A percentile compares a stretch with the other conserved stretches of the same genome.
phyloP scores from a whole-genome alignment of 345 rosid species.

The Syzygium oleosum region DNA sequence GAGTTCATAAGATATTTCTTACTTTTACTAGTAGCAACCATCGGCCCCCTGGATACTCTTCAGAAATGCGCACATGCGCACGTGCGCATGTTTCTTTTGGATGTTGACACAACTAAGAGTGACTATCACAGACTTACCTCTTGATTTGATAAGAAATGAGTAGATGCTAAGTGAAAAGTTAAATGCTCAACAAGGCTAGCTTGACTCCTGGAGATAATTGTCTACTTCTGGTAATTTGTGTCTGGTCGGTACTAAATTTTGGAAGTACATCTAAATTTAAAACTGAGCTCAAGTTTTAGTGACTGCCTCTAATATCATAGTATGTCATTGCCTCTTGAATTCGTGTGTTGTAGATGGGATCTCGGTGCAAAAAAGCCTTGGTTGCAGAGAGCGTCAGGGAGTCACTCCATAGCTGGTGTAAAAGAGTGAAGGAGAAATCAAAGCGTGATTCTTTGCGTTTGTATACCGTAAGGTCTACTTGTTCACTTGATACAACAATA shows the following conservation, averaged over 20 bases:
- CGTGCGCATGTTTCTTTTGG: neutral
- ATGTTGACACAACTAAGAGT: neutral
- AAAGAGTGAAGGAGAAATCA: constrained; percentile 67
- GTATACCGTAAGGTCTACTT: constrained; percentile 56
- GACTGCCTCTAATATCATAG: neutral
- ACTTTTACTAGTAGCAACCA: neutral
- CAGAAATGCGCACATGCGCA: neutral
- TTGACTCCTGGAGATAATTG: neutral
- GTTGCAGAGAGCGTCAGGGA: constrained; percentile 84
- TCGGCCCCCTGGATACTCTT: neutral
- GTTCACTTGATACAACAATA: constrained; percentile 62
- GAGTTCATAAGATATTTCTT: neutral
- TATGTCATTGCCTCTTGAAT: neutral
- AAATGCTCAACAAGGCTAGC: neutral
- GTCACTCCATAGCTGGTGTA: constrained; percentile 94
- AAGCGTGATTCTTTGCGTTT: constrained; percentile 43
- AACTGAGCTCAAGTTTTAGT: neutral
- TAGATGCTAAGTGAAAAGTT: neutral
- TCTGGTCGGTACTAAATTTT: neutral
- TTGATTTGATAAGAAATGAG: neutral
- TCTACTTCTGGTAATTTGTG: neutral
- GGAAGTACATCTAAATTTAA: neutral
- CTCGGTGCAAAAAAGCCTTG: constrained; percentile 66
- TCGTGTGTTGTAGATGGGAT: constrained; percentile 55
- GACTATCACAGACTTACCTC: neutral